Base-by-base conservation (phyloP, 495 filamentous ascomycete genomes). In the Penicillium goetzii region DNA sequence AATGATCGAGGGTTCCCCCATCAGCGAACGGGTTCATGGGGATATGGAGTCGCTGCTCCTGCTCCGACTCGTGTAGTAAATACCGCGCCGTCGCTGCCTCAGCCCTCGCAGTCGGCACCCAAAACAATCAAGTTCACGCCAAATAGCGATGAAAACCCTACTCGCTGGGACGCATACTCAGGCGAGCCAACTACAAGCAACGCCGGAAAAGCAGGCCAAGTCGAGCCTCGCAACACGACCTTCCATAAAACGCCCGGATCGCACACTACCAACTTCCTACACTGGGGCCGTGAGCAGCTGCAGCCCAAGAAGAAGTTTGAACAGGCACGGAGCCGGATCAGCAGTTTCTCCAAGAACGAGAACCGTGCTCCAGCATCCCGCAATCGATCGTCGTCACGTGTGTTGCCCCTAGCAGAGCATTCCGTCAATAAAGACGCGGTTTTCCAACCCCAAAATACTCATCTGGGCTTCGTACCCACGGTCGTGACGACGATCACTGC, bases 141-240 rank as follows among this genome's bases (percentile, higher is more conserved):
- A 5, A 32, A 21, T 33, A 17, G 47, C 40, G 15, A 43, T 6
- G 41, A 21, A 15, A 38, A 68, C 49, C 43, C 61, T 51, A 78
- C 79, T 5, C 70, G 72, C 63, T 82, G 80, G 82, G 80, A 85
- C 71, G 75, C 76, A 43, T 83, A 77, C 61, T 81, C 83, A 1
- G 80, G 78, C 8, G 82, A 84, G 52, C 80, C 81, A 41, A 82
- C 79, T 9, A 70, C 69, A 1, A 76, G 66, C 51, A 62, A 72
- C 15, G 58, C 49, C 3, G 82, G 81, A 9, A 72, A 61, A 58
- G 7, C 60, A 32, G 66, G 49, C 10, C 73, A 69, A 34, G 62
- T 56, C 25, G 57, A 61, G 41, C 62, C 73, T n/a, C 64, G 68
- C n/a, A 60, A 59, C 28, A 64, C 64, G 23, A 65, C 62, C 19